Evolutionary conservation across 2,329 filamentous ascomycete species (phyloP), one percentile per base, ranked within the genome.

Genomic region (Xylariaceae sp.): DNA sequence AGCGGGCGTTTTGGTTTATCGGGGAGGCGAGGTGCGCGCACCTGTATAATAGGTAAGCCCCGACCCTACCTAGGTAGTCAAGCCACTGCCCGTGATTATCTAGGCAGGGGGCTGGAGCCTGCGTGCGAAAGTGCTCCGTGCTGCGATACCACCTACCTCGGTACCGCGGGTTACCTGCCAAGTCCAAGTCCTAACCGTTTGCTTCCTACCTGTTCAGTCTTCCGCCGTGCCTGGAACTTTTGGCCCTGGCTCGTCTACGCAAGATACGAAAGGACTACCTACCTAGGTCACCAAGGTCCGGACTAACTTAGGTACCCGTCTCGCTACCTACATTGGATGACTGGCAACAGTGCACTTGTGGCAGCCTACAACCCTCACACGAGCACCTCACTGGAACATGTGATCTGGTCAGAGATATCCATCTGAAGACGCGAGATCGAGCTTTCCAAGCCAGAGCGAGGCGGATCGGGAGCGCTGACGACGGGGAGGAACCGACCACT

Each of bases 361-460:
- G 29, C 21, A 21, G 7, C 15, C 41, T 15, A 16, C n/a, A 44
- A 21, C 13, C 40, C 13, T 42, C 29, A 34, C 7, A n/a, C 13
- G 34, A 32, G 39, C 40, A 40, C 9, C 16, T 46, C 18, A 21
- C 10, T n/a, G 26, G 16, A 36, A n/a, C 34, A 46, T 18, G 30
- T 15, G 45, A 18, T n/a, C 12, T 18, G 15, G 30, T 29, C 15
- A 43, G 36, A 26, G 34, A 29, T 13, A 43, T 9, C 41, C 7
- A 37, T 43, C 34, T 51, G 29, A 32, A 26, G 43, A 1, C 29
- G 18, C 37, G 21, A 29, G 41, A 22, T 44, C 34, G 30, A 26
- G 26, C 32, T 30, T 22, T 22, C 42, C 32, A 47, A 10, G 19
- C 52, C n/a, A 43, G 22, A 49, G 44, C 51, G 40, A 53, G 34